Evolutionary conservation across 106 monocot species (phyloP).

Genomic region (Dendrobium nobile): DNA sequence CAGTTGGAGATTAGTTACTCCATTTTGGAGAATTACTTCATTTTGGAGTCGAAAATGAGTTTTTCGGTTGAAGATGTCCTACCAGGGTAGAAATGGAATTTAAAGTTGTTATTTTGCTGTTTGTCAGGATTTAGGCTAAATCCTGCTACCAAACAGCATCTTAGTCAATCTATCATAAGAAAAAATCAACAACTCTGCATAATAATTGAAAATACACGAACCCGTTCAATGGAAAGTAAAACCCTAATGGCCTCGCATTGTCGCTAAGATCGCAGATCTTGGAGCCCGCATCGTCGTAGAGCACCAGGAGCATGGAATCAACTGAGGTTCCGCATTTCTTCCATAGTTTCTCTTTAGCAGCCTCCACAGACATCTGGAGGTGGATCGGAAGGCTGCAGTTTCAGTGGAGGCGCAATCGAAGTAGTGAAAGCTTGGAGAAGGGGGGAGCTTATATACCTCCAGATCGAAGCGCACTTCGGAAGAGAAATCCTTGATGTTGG

Average conservation of each 20-base stretch:
- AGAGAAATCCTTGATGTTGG: constrained; percentile 78
- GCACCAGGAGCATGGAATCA: constrained; percentile 75
- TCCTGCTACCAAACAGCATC: too few relatives aligned
- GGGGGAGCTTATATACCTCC: constrained; percentile 26
- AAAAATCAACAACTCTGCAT: background rate
- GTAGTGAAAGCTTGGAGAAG: background rate
- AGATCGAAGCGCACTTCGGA: constrained; percentile 72
- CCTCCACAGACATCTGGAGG: constrained; percentile 55
- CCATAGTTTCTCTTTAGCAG: constrained; percentile 90
- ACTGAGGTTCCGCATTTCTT: constrained; percentile 82
- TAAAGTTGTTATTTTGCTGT: too few relatives aligned
- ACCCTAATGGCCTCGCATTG: constrained; percentile 56
- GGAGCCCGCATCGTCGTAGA: constrained; percentile 63
- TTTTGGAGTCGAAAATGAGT: too few relatives aligned
- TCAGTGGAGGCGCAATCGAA: background rate
- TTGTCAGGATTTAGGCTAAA: too few relatives aligned
- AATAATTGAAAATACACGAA: constrained; percentile 18
- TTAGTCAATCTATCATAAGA: too few relatives aligned
- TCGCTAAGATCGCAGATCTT: constrained; percentile 63
- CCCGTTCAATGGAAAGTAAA: constrained; percentile 77
- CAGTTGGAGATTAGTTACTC: too few relatives aligned
- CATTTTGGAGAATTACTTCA: too few relatives aligned
- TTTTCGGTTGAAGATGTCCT: too few relatives aligned
- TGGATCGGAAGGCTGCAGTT: background rate
- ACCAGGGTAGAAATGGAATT: too few relatives aligned